Conservation (phyloP, 2,329 filamentous ascomycete species). For the Epichloe hybrida region DNA sequence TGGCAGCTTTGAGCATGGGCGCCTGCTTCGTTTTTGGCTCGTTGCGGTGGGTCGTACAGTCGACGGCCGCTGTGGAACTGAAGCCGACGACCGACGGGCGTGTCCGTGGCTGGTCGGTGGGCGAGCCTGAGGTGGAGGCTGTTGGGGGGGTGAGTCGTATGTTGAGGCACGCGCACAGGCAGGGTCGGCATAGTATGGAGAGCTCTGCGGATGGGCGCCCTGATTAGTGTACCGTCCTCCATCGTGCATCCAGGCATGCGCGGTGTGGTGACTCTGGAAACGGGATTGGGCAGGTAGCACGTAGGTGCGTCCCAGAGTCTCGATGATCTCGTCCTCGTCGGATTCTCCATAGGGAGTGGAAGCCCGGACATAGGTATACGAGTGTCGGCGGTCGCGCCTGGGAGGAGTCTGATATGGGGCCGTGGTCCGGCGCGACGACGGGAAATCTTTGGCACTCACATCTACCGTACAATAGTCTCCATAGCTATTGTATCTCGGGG, state of each 20-base stretch:
- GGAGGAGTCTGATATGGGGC: conserved; percentile 18
- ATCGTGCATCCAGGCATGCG: conserved; percentile 29
- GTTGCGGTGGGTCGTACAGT: conserved; percentile 33
- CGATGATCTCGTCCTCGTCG: conserved; percentile 49
- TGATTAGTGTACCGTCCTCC: conserved; percentile 46
- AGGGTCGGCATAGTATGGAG: conserved; percentile 22
- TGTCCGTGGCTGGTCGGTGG: conserved; percentile 30
- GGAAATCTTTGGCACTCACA: conserved; percentile 47
- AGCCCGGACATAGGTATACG: conserved; percentile 45
- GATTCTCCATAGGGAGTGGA: conserved; percentile 47
- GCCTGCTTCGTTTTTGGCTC: too few species aligned
- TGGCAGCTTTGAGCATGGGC: conserved; percentile 86
- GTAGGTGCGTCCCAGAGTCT: conserved; percentile 37
- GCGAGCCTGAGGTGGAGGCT: conserved; percentile 20
- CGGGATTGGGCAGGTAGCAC: conserved; percentile 37
- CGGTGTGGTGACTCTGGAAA: conserved; percentile 19
- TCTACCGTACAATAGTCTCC: conserved; percentile 51
- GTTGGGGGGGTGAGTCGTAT: conserved; percentile 30
- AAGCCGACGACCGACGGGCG: conserved; percentile 33
- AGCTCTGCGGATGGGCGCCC: conserved; percentile 40
- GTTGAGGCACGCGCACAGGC: conserved; percentile 21
- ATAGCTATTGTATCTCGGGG: conserved; percentile 47
- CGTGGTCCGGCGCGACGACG: conserved; percentile 28
- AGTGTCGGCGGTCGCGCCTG: conserved; percentile 41
- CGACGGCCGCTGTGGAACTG: conserved; percentile 36